phyloP scores from a whole-genome alignment of 2,329 filamentous ascomycete species.

The Trichocomaceae sp. region DNA sequence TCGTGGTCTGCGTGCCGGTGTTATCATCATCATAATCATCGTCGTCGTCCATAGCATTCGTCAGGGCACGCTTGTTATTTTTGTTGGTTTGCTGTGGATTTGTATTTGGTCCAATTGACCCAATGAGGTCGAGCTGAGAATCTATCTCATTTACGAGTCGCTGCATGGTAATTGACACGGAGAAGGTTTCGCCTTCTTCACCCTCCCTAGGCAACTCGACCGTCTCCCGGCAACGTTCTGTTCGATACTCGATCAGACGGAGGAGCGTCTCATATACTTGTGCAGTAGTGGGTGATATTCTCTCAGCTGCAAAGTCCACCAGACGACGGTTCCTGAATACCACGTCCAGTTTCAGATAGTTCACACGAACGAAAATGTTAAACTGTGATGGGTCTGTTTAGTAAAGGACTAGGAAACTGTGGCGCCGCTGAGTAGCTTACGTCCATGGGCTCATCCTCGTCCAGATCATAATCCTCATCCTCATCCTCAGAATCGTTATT shows the following conservation, averaged over 20 bases:
- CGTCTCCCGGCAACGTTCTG: slow-evolving; percentile 56
- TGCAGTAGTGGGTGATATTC: slow-evolving; percentile 66
- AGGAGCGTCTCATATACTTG: slow-evolving; percentile 72
- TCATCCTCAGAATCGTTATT: slow-evolving; percentile 27
- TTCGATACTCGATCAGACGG: slow-evolving; percentile 60
- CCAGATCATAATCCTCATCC: slow-evolving; percentile 31
- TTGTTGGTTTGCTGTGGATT: slow-evolving; percentile 19
- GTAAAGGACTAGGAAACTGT: slow-evolving; percentile 13
- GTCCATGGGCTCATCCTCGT: slow-evolving; percentile 33
- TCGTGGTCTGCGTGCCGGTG: slow-evolving; percentile 16
- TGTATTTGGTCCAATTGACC: slow-evolving; percentile 23
- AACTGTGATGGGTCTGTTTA: slow-evolving; percentile 45
- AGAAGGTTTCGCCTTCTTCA: slow-evolving; percentile 36
- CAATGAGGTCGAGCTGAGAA: slow-evolving; percentile 31
- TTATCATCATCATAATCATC: slow-evolving; percentile 29
- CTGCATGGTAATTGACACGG: slow-evolving; percentile 29
- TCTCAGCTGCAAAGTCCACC: slow-evolving; percentile 62
- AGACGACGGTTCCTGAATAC: slow-evolving; percentile 74
- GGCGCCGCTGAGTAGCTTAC: slow-evolving; percentile 21
- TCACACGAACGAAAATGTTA: slow-evolving; percentile 68
- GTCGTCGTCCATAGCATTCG: slow-evolving; percentile 34
- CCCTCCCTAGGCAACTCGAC: slow-evolving; percentile 34
- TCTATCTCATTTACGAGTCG: slow-evolving; percentile 33
- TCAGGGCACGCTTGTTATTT: slow-evolving; percentile 28
- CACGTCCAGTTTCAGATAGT: slow-evolving; percentile 77